Conservation (phyloP, 2,329 filamentous ascomycete genomes). For the Cladosporium cucumerinum region DNA sequence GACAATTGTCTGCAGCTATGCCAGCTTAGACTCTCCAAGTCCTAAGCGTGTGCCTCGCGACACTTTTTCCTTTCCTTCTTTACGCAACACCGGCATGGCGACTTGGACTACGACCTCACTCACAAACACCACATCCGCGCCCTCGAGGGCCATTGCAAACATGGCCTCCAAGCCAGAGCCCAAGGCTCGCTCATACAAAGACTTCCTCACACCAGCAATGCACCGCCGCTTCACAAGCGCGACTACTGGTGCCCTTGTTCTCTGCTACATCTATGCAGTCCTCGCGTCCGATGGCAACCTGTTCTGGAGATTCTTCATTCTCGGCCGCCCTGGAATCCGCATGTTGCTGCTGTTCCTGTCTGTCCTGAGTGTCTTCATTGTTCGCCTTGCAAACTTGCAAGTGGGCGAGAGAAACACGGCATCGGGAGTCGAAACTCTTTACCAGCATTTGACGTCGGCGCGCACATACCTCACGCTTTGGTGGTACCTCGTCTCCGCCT, state of each 20-base stretch:
- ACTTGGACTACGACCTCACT: slow-evolving; percentile 12
- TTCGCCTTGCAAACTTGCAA: slow-evolving; percentile 61
- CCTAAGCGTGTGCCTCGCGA: neutral
- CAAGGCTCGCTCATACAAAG: slow-evolving; percentile 65
- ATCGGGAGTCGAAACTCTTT: slow-evolving; percentile 64
- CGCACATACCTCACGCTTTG: slow-evolving; percentile 66
- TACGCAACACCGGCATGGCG: slow-evolving; percentile 9
- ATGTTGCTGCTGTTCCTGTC: slow-evolving; percentile 72
- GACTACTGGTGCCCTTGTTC: slow-evolving; percentile 62
- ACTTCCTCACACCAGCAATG: slow-evolving; percentile 84
- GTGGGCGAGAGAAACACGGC: slow-evolving; percentile 59
- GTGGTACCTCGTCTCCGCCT: slow-evolving; percentile 75
- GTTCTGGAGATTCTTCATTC: slow-evolving; percentile 81
- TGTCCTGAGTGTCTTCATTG: slow-evolving; percentile 72
- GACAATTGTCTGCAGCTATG: neutral
- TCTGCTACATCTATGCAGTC: slow-evolving; percentile 72
- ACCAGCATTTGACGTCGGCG: slow-evolving; percentile 51
- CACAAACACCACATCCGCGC: slow-evolving; percentile 2
- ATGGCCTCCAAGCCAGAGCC: slow-evolving; percentile 14
- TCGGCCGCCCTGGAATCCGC: slow-evolving; percentile 72
- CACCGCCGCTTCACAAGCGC: slow-evolving; percentile 83
- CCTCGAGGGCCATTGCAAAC: slow-evolving; percentile 26
- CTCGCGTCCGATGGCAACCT: slow-evolving; percentile 51
- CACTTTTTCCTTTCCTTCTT: neutral
- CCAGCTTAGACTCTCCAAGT: neutral